Evolutionary conservation across 2,329 filamentous ascomycete genomes (phyloP).

Genomic region (Nemania sp.): DNA sequence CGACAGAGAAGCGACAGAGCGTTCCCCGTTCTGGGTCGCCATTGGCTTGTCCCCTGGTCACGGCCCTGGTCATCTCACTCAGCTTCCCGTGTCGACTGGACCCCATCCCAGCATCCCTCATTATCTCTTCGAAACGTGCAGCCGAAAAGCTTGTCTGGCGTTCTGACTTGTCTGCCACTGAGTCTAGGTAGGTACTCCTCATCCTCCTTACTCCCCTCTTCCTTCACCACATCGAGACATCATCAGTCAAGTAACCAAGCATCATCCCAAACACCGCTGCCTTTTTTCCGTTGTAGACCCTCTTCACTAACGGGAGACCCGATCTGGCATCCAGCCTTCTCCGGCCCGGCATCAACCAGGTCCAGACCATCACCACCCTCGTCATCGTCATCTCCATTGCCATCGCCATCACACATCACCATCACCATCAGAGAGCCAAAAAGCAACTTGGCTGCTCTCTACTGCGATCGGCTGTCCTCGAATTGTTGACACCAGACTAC

Average conservation of each 20-base stretch:
- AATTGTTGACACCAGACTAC: not conserved
- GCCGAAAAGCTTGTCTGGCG: slow-evolving; percentile 23
- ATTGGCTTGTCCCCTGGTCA: not conserved
- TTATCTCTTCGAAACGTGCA: slow-evolving; percentile 25
- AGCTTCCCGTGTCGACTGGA: slow-evolving; percentile 9
- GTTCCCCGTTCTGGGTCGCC: no score
- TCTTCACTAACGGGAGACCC: not conserved
- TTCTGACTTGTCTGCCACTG: not conserved
- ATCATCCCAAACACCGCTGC: not conserved
- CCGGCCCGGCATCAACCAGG: slow-evolving; percentile 11
- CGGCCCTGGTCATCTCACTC: slow-evolving; percentile 20
- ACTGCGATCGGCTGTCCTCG: slow-evolving; percentile 12
- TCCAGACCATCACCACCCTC: slow-evolving; percentile 2
- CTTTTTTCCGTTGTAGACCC: not conserved
- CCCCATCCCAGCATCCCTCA: slow-evolving; percentile 26
- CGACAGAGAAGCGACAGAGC: no score
- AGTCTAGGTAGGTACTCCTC: not conserved
- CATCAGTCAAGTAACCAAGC: not conserved
- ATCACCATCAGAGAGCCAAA: not conserved
- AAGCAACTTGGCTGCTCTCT: slow-evolving; percentile 3
- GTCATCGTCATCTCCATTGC: not conserved
- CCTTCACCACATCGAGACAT: not conserved
- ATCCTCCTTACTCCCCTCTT: not conserved
- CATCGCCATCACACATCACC: not conserved
- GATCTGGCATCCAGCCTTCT: no score